phyloP scores from a whole-genome alignment of 257 asterid species.

The Cynanchum wilfordii region DNA sequence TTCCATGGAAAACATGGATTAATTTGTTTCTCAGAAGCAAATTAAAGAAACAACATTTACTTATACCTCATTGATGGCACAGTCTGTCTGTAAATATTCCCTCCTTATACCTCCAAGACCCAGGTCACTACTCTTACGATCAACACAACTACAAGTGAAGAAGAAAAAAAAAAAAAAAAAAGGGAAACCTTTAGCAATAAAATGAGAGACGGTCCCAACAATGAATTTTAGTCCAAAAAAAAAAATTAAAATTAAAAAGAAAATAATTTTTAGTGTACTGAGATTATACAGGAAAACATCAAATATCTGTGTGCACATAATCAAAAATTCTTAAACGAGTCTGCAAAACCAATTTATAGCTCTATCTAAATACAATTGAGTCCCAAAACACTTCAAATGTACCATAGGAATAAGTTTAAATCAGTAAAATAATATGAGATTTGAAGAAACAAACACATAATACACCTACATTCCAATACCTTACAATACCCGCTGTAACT shows the following conservation, averaged over 20 bases:
- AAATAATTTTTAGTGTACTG: neutral
- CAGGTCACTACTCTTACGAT: slow-evolving; percentile 91
- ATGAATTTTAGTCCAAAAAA: too few species aligned
- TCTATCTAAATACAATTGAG: too few species aligned
- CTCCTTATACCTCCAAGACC: slow-evolving; percentile 87
- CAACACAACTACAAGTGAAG: slow-evolving; percentile 59
- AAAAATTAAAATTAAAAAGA: neutral
- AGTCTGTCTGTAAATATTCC: slow-evolving; percentile 89
- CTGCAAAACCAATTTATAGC: neutral
- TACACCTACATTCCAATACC: slow-evolving; percentile 31
- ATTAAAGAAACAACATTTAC: slow-evolving; percentile 2
- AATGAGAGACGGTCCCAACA: neutral
- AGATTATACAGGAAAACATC: neutral
- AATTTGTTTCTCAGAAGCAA: neutral
- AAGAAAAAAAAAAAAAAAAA: slow-evolving; percentile 7
- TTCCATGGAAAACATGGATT: neutral
- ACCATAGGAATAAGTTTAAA: neutral
- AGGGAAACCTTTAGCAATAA: slow-evolving; percentile 6
- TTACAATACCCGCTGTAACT: slow-evolving; percentile 83
- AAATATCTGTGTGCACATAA: neutral
- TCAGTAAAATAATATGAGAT: neutral
- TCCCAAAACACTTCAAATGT: too few species aligned
- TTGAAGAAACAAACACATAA: slow-evolving; percentile 6
- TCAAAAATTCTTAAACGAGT: neutral
- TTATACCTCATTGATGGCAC: slow-evolving; percentile 72